Percentiles rank a stretch among this genome's conserved stretches.
Conservation (phyloP, 148 eudicot genomes). For the Fagopyrum homotropicum region DNA sequence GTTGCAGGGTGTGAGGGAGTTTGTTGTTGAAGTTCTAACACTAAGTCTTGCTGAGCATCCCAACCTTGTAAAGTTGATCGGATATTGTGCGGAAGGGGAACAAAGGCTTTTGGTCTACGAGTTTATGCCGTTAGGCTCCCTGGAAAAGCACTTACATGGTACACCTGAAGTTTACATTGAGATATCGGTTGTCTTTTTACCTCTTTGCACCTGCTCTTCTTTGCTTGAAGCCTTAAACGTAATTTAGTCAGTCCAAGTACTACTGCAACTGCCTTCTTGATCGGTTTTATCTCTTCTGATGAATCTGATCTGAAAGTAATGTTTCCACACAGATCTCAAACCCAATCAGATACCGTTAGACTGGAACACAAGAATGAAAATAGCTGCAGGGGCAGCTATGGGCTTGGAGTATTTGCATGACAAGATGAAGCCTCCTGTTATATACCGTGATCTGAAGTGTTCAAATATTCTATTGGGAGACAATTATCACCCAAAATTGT, state of each 20-base stretch:
- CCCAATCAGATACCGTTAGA: slow-evolving; percentile 13
- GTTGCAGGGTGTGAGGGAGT: slow-evolving; percentile 65
- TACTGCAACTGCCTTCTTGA: background rate
- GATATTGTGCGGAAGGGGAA: slow-evolving; percentile 82
- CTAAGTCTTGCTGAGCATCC: slow-evolving; percentile 63
- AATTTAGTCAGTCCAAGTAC: background rate
- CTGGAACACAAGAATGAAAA: slow-evolving; percentile 17
- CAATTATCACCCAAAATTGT: slow-evolving; percentile 10
- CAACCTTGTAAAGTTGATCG: slow-evolving; percentile 78
- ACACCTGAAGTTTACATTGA: background rate
- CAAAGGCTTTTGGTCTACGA: slow-evolving; percentile 84
- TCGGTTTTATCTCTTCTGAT: background rate
- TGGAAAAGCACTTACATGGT: slow-evolving; percentile 81
- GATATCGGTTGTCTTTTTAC: background rate
- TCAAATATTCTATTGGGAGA: slow-evolving; percentile 11
- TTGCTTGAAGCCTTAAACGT: background rate
- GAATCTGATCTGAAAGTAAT: background rate
- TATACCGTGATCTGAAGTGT: slow-evolving; percentile 16
- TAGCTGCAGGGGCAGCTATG: slow-evolving; percentile 16
- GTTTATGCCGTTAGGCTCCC: slow-evolving; percentile 78
- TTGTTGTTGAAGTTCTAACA: slow-evolving; percentile 74
- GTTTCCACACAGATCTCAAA: slow-evolving; percentile 2
- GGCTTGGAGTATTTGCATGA: slow-evolving; percentile 18
- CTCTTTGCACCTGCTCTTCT: background rate
- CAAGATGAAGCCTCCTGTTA: slow-evolving; percentile 17